Evolutionary conservation across 257 asterid species (phyloP), one percentile per base, ranked within the genome.

Genomic region (Gentiana dahurica): DNA sequence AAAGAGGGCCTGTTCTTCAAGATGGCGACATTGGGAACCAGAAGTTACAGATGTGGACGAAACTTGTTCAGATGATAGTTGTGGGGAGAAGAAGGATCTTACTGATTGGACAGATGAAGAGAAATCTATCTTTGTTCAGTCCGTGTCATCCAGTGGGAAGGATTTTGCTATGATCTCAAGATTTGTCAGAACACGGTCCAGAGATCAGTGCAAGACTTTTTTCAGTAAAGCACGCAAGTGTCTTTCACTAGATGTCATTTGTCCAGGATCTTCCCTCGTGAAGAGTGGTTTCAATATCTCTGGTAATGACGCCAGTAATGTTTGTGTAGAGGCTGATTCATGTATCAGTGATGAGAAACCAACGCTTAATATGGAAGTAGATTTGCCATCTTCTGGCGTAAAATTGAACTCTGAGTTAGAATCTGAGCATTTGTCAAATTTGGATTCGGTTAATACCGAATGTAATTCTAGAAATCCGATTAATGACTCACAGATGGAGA

Each of bases 81-180:
- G 89, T 65, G 92, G 81, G 66, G 97, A 88, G 69, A 24, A 24
- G 24, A 73, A 80, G 80, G 95, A 78, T 67, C 59, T 75, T 64
- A 34, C 74, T 57, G 87, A 86, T 79, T 93, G 99, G 99, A 82
- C 95, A 8, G 96, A 93, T 10, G 95, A 77, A 65, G 99, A 93
- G 86, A 93, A 84, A 59, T 77, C 89, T 38, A 41, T 60, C 39
- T 84, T 89, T 58, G 58, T 89, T 53, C 83, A 77, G 69, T 93
- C 95, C 1, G 79, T 86, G 50, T 82, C 96, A 36, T 70, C 82
- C 54, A 77, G 65, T 67, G 97, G 97, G 60, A 88, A 74, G 69
- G 95, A 93, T 72, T 89, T 93, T 56, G 61, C 55, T 36, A 76
- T 70, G 95, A 80, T 93, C 37, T 77, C 97, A 5, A 77, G 71